These are phyloP conservation scores for Globisporangium paddicum DNA, from an alignment of 352 stramenopile species.

Conservation along the genomic window DNA sequence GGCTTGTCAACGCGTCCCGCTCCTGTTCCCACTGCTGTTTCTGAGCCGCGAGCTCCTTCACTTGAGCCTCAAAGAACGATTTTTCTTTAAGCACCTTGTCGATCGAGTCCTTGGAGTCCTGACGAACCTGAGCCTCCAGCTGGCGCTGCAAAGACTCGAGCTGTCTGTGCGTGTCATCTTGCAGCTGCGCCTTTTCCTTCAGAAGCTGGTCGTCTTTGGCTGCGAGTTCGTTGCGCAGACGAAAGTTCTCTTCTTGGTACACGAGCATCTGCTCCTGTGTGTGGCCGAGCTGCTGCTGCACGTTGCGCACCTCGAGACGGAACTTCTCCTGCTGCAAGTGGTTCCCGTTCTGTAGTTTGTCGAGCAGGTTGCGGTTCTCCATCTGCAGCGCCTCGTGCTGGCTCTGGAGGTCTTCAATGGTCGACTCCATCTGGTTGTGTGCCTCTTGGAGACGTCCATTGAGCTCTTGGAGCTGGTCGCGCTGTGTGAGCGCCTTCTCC, in stretches of 20 bases:
- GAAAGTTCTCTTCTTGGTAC: constrained; percentile 68
- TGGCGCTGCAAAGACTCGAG: constrained; percentile 51
- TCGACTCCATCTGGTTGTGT: constrained; percentile 46
- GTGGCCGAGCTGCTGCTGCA: constrained; percentile 59
- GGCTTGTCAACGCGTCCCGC: constrained; percentile 36
- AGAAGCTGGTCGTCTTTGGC: constrained; percentile 53
- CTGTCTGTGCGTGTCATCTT: constrained; percentile 60
- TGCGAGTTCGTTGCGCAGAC: constrained; percentile 42
- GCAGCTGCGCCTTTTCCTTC: constrained; percentile 49
- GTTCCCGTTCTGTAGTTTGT: constrained; percentile 64
- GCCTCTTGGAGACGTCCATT: constrained; percentile 45
- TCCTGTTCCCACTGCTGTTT: constrained; percentile 54
- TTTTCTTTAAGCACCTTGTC: constrained; percentile 43
- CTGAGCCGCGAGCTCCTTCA: constrained; percentile 33
- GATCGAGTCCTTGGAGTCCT: constrained; percentile 48
- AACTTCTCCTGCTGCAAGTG: constrained; percentile 73
- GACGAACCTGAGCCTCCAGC: constrained; percentile 48
- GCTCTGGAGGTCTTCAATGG: constrained; percentile 50
- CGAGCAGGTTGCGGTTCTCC: constrained; percentile 61
- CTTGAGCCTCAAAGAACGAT: constrained; percentile 33
- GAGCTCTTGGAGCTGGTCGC: constrained; percentile 57
- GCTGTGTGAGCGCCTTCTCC: constrained; percentile 65
- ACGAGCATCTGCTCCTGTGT: constrained; percentile 67
- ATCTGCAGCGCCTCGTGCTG: constrained; percentile 59
- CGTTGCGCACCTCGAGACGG: constrained; percentile 47